Base-by-base conservation (phyloP, 2,329 filamentous ascomycete genomes). In the Falciphora oryzae region DNA sequence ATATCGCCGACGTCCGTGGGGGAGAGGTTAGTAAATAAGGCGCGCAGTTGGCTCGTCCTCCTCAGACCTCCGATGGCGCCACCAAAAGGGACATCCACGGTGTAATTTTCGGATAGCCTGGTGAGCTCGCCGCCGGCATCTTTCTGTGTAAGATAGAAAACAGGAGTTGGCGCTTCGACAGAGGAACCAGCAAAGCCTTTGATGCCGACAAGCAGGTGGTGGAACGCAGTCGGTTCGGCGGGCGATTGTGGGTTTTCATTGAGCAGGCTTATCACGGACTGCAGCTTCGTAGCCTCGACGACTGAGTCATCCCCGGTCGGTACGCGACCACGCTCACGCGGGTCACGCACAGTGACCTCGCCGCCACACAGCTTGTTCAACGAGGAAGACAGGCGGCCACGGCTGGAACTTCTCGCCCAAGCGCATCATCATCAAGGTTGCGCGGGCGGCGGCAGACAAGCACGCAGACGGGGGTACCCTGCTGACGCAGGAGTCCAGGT, bases 221-320 rank as follows among this genome's bases (percentile, higher is more conserved):
- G 91, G 63, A 96, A 79, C 50, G 91, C 82, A 0, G 86, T 88
- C 62, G 89, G 83, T 69, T 92, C 93, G n/a, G 85, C 77, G 13
- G 85, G 80, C 4, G 85, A 81, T 27, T 85, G 84, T 0, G 93
- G 93, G n/a, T 89, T 86, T 69, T 91, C 89, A 65, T 97, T 89
- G 59, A 99, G 81, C 71, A 98, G 84, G 75, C 93, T 96, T 95
- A 99, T 99, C 73, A 93, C 86, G 6, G 95, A 96, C 78, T 99
- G 96, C 65, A 98, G 80, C 73, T 88, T 92, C 8, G 94, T 94
- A 69, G 97, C 86, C 65, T 97, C 91, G 32, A 98, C 90, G 5
- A 95, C 91, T 1, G 93, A 97, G 76, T 99, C 95, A 63, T 97
- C 90, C 16, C 91, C 92, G 0, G 93, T 97, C 71, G 99, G 78